Conservation (phyloP, 306 rosid genomes). For the Morella rubra region DNA sequence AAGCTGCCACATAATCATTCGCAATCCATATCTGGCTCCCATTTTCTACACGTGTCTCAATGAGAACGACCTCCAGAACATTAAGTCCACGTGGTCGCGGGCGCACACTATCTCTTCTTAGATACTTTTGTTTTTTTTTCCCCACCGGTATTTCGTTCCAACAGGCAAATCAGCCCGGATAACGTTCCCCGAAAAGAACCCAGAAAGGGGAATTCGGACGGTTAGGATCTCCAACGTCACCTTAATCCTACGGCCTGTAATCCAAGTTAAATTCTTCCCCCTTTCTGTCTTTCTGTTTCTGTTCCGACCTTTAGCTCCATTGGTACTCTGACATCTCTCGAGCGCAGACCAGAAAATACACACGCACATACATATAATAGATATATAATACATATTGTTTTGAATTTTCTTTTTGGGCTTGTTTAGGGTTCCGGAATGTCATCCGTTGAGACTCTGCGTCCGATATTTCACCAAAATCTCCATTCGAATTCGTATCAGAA, state of each 20-base stretch:
- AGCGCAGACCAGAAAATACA: constrained; percentile 11
- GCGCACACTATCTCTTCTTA: not conserved
- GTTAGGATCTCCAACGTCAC: constrained; percentile 32
- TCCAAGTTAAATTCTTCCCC: constrained; percentile 23
- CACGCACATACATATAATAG: not conserved
- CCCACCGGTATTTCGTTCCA: not conserved
- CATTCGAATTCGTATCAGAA: constrained; percentile 46
- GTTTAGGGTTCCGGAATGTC: constrained; percentile 49
- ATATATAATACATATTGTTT: not conserved
- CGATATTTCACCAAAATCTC: constrained; percentile 44
- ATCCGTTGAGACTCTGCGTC: constrained; percentile 59
- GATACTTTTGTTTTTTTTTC: too few relatives aligned
- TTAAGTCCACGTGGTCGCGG: not conserved
- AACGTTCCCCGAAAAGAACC: not conserved
- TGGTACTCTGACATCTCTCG: constrained; percentile 25
- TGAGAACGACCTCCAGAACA: not conserved
- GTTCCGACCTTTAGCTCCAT: constrained; percentile 28
- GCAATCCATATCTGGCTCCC: constrained; percentile 7
- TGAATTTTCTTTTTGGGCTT: constrained; percentile 5
- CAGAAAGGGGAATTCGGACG: not conserved
- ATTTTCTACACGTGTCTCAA: constrained; percentile 6
- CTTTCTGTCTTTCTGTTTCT: not conserved
- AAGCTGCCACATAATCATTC: constrained; percentile 11
- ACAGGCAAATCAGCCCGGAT: not conserved
- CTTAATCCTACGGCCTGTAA: constrained; percentile 51